Percentiles rank a stretch among this genome's conserved stretches.
Evolutionary conservation across 2,329 filamentous ascomycete species (phyloP).

Genomic region (Aureobasidium leucospermi): DNA sequence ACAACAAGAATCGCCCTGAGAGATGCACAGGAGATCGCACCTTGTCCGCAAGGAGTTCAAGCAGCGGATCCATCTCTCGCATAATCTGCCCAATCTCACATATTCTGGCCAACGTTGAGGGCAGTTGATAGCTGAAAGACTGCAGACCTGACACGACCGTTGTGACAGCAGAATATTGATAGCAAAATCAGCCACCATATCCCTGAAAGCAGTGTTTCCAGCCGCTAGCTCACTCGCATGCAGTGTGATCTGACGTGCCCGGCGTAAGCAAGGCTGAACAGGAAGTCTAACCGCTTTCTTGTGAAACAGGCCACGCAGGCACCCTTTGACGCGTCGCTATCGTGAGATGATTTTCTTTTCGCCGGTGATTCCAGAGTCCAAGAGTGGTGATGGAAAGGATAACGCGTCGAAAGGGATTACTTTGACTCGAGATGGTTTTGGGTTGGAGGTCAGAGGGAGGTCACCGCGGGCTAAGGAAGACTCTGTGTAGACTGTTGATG

Average conservation of each 20-base stretch:
- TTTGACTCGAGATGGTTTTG: not conserved
- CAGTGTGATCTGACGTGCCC: conserved; percentile 5
- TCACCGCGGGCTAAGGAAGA: not conserved
- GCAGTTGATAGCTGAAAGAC: not conserved
- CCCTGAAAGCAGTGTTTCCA: too few species aligned
- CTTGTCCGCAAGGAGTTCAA: too few species aligned
- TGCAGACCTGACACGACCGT: not conserved
- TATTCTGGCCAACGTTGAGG: too few species aligned
- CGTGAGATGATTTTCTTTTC: conserved; percentile 1
- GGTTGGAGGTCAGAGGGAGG: not conserved
- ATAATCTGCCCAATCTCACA: too few species aligned
- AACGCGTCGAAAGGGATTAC: conserved; percentile 2
- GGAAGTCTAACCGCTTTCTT: not conserved
- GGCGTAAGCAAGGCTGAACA: conserved; percentile 9
- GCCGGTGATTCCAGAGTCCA: not conserved
- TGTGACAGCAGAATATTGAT: not conserved
- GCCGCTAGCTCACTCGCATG: not conserved
- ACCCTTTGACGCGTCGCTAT: not conserved
- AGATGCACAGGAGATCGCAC: too few species aligned
- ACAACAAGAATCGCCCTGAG: too few species aligned
- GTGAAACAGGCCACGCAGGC: not conserved
- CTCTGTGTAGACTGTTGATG: not conserved
- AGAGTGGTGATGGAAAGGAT: not conserved
- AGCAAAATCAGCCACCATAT: not conserved
- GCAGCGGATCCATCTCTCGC: too few species aligned